Base-by-base conservation (phyloP, 2,329 filamentous ascomycete species). In the Ophiocordyceps camponoti-leonardi region DNA sequence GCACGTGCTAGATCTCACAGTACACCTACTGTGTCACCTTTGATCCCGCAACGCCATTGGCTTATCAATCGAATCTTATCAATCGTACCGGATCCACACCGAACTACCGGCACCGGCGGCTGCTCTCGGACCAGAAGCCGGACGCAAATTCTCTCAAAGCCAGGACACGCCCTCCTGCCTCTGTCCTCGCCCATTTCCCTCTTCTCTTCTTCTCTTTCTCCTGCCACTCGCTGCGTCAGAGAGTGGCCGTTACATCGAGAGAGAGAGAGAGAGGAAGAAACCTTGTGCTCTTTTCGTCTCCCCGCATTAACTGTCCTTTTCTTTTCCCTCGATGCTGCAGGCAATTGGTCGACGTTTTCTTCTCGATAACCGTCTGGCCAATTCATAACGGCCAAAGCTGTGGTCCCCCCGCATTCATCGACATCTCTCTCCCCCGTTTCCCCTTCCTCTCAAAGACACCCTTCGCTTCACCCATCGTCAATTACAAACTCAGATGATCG, bases 11-110 rank as follows among this genome's bases (percentile, higher is more conserved):
- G 13, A 16, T 6, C 4, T 3, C n/a, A 39, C 35, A 19, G 35
- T 39, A 5, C 8, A 20, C 7, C 7, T 10, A 39, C 35, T 39
- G 35, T 37, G 35, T 2, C 16, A 37, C 16, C 35, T n/a, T 10
- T n/a, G n/a, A 37, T 19, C 35, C 16, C 35, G 35, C 14, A 28
- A 12, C n/a, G 35, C 35, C 10, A 39, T 28, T 42, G 23, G n/a
- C 13, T 65, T 64, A 65, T 65, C 62, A 65, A 65, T 65, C 62
- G 57, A 61, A 68, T 68, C 66, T 68, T 66, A 67, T 67, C 65
- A 67, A 67, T 67, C 65, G 55, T 57, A 66, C 65, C 59, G 58
- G 53, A 50, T 53, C 57, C 45, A 45, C 47, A 59, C 60, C 58
- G 56, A 57, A 59, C 57, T 55, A 59, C 35, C 23, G 18, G 31